Evolutionary conservation across 306 rosid genomes (phyloP).

Genomic region (Prunus fruticosa): DNA sequence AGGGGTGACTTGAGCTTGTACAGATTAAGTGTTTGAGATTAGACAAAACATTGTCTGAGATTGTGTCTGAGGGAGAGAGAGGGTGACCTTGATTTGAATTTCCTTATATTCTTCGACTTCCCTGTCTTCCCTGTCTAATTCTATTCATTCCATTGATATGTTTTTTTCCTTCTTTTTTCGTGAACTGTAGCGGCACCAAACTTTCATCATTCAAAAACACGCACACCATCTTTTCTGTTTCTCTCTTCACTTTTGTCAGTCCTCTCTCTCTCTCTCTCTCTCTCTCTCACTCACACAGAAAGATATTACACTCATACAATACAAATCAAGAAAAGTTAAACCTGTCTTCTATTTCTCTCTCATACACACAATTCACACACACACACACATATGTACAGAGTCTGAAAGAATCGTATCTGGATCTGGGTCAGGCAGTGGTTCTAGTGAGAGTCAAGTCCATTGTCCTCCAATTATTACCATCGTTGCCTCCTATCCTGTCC

Average conservation of each 20-base stretch:
- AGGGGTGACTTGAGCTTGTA: background rate
- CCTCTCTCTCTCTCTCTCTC: constrained; percentile 29
- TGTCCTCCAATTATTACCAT: constrained; percentile 40
- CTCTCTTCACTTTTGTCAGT: constrained; percentile 29
- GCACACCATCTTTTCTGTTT: constrained; percentile 16
- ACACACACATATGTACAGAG: constrained; percentile 13
- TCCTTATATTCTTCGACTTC: constrained; percentile 33
- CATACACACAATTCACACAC: constrained; percentile 14
- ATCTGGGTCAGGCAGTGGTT: constrained; percentile 30
- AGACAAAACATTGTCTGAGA: background rate
- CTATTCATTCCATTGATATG: constrained; percentile 1
- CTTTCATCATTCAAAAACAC: constrained; percentile 6
- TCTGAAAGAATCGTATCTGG: constrained; percentile 31
- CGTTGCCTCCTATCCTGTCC: background rate
- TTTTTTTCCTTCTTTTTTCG: background rate
- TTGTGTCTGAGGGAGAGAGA: constrained; percentile 3
- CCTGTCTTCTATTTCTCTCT: constrained; percentile 16
- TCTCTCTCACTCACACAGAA: constrained; percentile 28
- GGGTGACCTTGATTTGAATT: constrained; percentile 9
- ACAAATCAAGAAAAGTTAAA: constrained; percentile 42
- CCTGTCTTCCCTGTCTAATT: constrained; percentile 16
- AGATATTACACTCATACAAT: constrained; percentile 34
- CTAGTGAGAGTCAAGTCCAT: constrained; percentile 29
- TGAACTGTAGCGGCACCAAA: constrained; percentile 28
- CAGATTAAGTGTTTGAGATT: background rate